Evolutionary conservation across 2,329 filamentous ascomycete genomes (phyloP).

Genomic region (Lizonia empirigonia): DNA sequence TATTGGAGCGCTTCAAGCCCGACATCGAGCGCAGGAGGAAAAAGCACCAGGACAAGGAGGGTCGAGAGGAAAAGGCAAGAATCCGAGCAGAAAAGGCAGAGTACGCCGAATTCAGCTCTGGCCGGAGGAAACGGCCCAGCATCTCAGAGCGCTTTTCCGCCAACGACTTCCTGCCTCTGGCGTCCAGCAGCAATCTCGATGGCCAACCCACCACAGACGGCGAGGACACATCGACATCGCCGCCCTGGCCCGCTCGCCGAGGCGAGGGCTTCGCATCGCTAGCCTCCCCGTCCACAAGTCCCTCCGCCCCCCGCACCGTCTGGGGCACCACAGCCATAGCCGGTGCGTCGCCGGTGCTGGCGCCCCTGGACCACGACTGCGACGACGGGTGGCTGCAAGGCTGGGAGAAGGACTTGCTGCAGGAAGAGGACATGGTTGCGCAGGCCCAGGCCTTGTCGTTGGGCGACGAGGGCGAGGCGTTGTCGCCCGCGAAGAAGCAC

Average conservation of each 20-base stretch:
- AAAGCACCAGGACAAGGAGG: slow-evolving; percentile 80
- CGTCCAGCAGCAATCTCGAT: slow-evolving; percentile 34
- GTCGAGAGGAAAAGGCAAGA: slow-evolving; percentile 83
- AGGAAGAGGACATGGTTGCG: slow-evolving; percentile 59
- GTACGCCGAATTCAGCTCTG: slow-evolving; percentile 71
- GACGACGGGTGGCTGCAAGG: slow-evolving; percentile 89
- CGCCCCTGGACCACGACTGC: slow-evolving; percentile 46
- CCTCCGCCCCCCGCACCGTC: slow-evolving; percentile 76
- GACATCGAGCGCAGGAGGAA: slow-evolving; percentile 80
- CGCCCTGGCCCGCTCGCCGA: slow-evolving; percentile 60
- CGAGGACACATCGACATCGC: slow-evolving; percentile 51
- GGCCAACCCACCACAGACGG: slow-evolving; percentile 34
- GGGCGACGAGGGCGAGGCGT: slow-evolving; percentile 28
- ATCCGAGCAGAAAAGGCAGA: slow-evolving; percentile 81
- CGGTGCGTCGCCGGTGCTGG: slow-evolving; percentile 62
- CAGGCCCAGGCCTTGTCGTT: slow-evolving; percentile 53
- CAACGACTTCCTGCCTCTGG: slow-evolving; percentile 53
- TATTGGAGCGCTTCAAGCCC: slow-evolving; percentile 74
- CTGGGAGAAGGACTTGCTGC: slow-evolving; percentile 77
- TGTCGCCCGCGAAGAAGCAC: slow-evolving; percentile 37
- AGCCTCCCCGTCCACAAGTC: slow-evolving; percentile 80
- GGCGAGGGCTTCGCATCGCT: slow-evolving; percentile 67
- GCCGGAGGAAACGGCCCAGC: slow-evolving; percentile 64
- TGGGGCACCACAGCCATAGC: slow-evolving; percentile 83
- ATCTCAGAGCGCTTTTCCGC: slow-evolving; percentile 59